Base-by-base conservation (phyloP, 306 rosid genomes). In the Medicago lupulina region DNA sequence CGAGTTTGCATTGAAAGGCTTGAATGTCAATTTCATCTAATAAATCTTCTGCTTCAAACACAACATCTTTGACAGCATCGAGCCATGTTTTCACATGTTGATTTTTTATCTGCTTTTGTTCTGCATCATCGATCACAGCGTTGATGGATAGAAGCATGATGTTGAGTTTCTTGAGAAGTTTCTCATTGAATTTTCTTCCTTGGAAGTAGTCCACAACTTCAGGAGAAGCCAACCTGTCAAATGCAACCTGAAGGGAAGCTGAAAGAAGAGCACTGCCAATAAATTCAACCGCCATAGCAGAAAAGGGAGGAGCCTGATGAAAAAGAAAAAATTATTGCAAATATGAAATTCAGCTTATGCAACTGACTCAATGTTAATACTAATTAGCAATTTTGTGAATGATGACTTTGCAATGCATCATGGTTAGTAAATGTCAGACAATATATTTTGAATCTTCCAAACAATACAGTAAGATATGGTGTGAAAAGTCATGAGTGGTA, bases 211-310 rank as follows among this genome's bases (percentile, higher is more conserved):
- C 78, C 15, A 10, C 3, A 46, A 62, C 7, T 46, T 61, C 61
- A 23, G 28, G 8, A 72, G 82, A 78, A 40, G 81, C 64, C 21
- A 81, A n/a, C 74, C 16, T 69, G 1, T 69, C 71, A 40, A 81
- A 79, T 2, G 75, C 43, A 8, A 31, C 82, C 19, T 69, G 19
- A 34, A 86, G 61, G 31, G 76, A 58, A 21, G 81, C 72, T 34
- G 79, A 76, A 55, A 76, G 74, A 72, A 81, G 21, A 55, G 83
- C 70, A 21, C 75, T 49, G 9, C 79, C 79, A n/a, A 67, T 39
- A 13, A 74, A 34, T 11, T 39, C 83, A 4, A 0, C 46, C 1
- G 83, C 83, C 79, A 74, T 80, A 54, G 21, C 13, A 62, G 19
- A 17, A 57, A 58, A 34, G 14, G 47, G 15, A 17, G 15, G 10